Percentiles rank a stretch among this genome's conserved stretches.
Conservation (phyloP, 345 rosid species). For the Pistacia vera region DNA sequence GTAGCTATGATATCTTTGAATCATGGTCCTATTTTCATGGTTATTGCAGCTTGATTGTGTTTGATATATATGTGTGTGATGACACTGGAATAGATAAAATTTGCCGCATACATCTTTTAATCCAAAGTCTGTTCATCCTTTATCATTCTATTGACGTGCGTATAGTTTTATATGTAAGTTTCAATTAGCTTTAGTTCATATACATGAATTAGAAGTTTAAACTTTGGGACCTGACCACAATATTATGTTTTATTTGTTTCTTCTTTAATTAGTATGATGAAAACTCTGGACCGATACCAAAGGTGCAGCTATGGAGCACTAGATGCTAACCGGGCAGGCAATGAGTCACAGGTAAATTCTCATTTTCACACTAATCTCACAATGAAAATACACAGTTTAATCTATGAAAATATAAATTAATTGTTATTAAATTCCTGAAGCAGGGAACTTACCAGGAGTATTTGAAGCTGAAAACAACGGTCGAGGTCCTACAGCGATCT, state of each 20-base stretch:
- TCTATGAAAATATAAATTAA: background rate
- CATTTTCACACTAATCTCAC: background rate
- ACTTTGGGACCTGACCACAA: background rate
- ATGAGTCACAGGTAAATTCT: constrained; percentile 41
- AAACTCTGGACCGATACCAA: constrained; percentile 52
- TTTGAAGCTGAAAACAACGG: constrained; percentile 55
- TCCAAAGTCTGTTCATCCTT: too few species aligned
- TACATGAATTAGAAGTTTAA: too few species aligned
- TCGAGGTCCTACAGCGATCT: constrained; percentile 52
- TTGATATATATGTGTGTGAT: too few species aligned
- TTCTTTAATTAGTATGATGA: constrained; percentile 40
- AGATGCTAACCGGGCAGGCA: constrained; percentile 33
- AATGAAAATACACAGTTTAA: background rate
- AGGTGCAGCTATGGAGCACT: constrained; percentile 43
- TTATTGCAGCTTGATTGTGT: too few species aligned
- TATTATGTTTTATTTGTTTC: background rate
- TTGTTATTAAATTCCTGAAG: background rate
- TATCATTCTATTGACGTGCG: too few species aligned
- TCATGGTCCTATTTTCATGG: too few species aligned
- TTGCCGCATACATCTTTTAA: too few species aligned
- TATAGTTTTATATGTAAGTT: too few species aligned
- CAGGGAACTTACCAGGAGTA: constrained; percentile 63
- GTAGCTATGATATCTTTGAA: too few species aligned
- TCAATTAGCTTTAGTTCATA: too few species aligned
- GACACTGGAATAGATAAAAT: too few species aligned